These are phyloP conservation scores for Ustilago lituana DNA, from an alignment of 1,284 basidiomycete genomes.

Conservation along the genomic window DNA sequence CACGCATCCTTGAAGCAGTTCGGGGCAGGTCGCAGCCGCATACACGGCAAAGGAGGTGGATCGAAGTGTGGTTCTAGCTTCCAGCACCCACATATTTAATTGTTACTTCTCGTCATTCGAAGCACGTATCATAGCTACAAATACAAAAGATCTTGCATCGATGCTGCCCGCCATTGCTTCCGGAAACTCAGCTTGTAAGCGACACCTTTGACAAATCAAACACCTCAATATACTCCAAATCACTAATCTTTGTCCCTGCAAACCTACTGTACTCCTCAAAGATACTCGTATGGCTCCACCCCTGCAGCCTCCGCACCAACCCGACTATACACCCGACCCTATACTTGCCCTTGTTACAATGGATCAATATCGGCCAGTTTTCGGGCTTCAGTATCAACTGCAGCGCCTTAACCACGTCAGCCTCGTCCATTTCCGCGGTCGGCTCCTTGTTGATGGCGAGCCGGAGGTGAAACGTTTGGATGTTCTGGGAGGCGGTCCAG, in stretches of 20 bases:
- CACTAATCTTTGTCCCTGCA: slow-evolving; percentile 60
- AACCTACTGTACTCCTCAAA: slow-evolving; percentile 66
- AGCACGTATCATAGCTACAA: neutral
- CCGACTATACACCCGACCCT: slow-evolving; percentile 63
- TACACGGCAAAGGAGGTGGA: slow-evolving; percentile 16
- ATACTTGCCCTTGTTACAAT: slow-evolving; percentile 67
- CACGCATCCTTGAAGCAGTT: slow-evolving; percentile 31
- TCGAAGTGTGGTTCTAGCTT: slow-evolving; percentile 40
- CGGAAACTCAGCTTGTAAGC: slow-evolving; percentile 1
- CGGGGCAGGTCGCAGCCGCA: slow-evolving; percentile 10
- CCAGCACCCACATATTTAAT: too few relatives aligned
- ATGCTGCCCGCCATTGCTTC: too few relatives aligned
- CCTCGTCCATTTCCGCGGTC: slow-evolving; percentile 63
- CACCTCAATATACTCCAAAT: slow-evolving; percentile 63
- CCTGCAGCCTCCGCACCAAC: slow-evolving; percentile 59
- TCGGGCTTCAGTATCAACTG: slow-evolving; percentile 47
- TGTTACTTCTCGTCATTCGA: too few relatives aligned
- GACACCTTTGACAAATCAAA: slow-evolving; percentile 48
- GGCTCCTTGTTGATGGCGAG: slow-evolving; percentile 66
- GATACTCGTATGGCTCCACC: slow-evolving; percentile 65
- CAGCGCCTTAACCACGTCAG: slow-evolving; percentile 52
- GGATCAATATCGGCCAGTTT: slow-evolving; percentile 62
- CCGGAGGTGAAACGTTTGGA: slow-evolving; percentile 58
- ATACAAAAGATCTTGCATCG: too few relatives aligned
- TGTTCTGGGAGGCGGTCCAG: slow-evolving; percentile 45